Conservation (phyloP, 169 alveolate species). For the Babesia divergens region DNA sequence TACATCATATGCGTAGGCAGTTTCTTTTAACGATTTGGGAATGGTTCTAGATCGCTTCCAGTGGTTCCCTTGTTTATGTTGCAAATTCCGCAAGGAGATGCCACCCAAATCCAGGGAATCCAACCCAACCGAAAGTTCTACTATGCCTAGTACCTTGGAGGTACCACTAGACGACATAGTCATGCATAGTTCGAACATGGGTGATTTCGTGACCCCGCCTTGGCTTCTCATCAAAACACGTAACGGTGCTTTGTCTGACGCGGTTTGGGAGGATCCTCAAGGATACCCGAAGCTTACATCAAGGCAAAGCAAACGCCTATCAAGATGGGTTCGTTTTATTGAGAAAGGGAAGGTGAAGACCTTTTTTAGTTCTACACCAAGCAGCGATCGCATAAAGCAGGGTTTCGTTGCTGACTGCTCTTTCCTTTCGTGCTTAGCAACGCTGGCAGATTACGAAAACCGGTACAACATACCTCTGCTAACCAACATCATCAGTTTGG, state of each 20-base stretch:
- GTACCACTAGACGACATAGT: background rate
- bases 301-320: constrained; percentile 70
- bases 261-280: constrained; percentile 79
- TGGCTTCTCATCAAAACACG: background rate
- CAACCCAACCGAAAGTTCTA: background rate
- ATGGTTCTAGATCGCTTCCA: constrained; percentile 1
- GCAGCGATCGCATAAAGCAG: constrained; percentile 77
- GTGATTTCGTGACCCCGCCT: constrained; percentile 31
- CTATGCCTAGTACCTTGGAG: background rate
- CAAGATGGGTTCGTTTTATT: constrained; percentile 74
- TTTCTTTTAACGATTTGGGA: too few species aligned
- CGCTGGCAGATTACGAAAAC: constrained; percentile 85
- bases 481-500: constrained; percentile 7
- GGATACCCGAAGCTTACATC: constrained; percentile 70
- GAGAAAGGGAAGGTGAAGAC: constrained; percentile 42
- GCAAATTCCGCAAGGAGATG: background rate
- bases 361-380: constrained; percentile 65
- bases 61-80: constrained; percentile 1
- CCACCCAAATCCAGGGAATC: background rate
- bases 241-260: background rate
- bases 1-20: too few species aligned
- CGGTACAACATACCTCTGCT: constrained; percentile 76
- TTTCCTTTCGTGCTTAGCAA: constrained; percentile 84
- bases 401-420: constrained; percentile 93
- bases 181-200: background rate